phyloP scores from a whole-genome alignment of 1,284 basidiomycete genomes.

The Fomitopsis betulina region DNA sequence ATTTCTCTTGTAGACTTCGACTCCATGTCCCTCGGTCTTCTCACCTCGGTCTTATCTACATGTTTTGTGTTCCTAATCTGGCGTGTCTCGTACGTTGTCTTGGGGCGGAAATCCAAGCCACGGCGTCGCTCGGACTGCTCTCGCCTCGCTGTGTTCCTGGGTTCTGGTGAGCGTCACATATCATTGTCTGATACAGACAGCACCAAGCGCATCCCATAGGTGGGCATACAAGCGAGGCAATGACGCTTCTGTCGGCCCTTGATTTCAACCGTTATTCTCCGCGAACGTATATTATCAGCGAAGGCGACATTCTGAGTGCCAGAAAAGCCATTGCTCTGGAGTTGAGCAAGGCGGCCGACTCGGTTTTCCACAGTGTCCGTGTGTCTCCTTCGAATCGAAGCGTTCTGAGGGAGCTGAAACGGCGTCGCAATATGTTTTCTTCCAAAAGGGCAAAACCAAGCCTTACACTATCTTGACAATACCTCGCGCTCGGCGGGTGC shows the following conservation, averaged over 20 bases:
- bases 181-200: background rate
- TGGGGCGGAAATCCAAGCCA: constrained; percentile 5
- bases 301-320: constrained; percentile 78
- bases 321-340: constrained; percentile 74
- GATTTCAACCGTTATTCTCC: constrained; percentile 75
- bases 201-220: constrained; percentile 42
- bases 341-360: constrained; percentile 25
- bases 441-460: constrained; percentile 1
- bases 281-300: constrained; percentile 79
- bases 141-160: constrained; percentile 57
- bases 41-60: constrained; percentile 2
- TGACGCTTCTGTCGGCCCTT: constrained; percentile 72
- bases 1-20: background rate
- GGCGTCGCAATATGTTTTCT: constrained; percentile 5
- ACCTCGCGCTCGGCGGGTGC: constrained; percentile 83
- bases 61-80: constrained; percentile 10
- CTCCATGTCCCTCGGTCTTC: background rate
- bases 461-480: constrained; percentile 58
- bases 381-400: constrained; percentile 4
- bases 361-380: constrained; percentile 18
- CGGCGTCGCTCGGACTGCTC: constrained; percentile 27
- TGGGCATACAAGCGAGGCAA: constrained; percentile 91
- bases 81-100: constrained; percentile 21
- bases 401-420: background rate
- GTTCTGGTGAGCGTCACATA: constrained; percentile 44